Evolutionary conservation across 2,329 filamentous ascomycete species (phyloP).

Genomic region (Pseudogymnoascus sp.): DNA sequence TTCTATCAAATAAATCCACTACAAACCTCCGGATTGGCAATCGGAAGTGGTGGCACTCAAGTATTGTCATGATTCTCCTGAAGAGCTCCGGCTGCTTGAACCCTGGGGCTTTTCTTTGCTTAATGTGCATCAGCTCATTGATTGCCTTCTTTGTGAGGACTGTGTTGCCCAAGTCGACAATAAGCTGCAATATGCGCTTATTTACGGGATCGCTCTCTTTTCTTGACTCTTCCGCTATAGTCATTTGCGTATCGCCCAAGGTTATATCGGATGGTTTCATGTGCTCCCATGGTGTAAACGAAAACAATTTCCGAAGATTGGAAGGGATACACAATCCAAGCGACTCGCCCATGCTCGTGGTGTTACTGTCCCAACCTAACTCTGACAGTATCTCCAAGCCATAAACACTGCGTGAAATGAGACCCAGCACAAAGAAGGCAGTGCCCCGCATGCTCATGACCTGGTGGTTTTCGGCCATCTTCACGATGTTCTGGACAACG

Average conservation of each 20-base stretch:
- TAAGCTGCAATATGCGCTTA: constrained; percentile 70
- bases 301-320: constrained; percentile 70
- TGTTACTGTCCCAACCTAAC: constrained; percentile 86
- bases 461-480: constrained; percentile 79
- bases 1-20: constrained; percentile 89
- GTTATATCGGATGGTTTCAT: constrained; percentile 26
- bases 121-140: constrained; percentile 72
- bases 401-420: constrained; percentile 86
- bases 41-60: constrained; percentile 85
- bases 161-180: constrained; percentile 85
- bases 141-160: constrained; percentile 85
- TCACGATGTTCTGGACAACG: constrained; percentile 78
- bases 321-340: constrained; percentile 82
- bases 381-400: constrained; percentile 87
- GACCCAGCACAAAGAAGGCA: constrained; percentile 88
- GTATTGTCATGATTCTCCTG: constrained; percentile 71
- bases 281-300: constrained; percentile 52
- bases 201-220: constrained; percentile 55
- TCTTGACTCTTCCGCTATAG: constrained; percentile 37
- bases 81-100: constrained; percentile 76
- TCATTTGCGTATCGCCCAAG: constrained; percentile 39
- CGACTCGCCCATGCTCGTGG: constrained; percentile 72
- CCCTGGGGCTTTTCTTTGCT: constrained; percentile 62
- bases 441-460: constrained; percentile 92
- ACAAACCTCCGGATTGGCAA: constrained; percentile 82